Conservation (phyloP, 805 yeast species). For the Pichia membranifaciens region DNA sequence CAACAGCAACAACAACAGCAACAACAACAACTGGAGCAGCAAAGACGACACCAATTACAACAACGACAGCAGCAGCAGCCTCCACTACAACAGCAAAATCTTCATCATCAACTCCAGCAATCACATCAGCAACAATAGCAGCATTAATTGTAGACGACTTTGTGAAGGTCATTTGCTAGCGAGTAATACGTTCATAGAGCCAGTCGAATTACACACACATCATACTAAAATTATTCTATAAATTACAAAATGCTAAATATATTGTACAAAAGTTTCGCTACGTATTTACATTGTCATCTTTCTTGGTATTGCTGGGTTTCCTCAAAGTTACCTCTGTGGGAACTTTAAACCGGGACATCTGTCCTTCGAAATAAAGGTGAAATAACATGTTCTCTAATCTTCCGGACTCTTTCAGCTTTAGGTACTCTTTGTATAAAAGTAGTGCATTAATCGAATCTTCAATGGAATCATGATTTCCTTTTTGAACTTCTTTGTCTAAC, state of each 20-base stretch:
- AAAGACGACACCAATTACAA: not conserved
- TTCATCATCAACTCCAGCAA: too few species aligned
- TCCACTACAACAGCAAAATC: too few species aligned
- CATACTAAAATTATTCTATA: slow-evolving; percentile 3
- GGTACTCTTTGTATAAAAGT: slow-evolving; percentile 63
- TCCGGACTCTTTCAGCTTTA: slow-evolving; percentile 53
- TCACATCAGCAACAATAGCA: too few species aligned
- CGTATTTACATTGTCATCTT: not conserved
- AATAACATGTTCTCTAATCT: slow-evolving; percentile 57
- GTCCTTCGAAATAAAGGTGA: slow-evolving; percentile 68
- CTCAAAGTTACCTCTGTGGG: slow-evolving; percentile 28
- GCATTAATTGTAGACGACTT: too few species aligned
- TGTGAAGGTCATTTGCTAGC: too few species aligned
- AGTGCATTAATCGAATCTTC: slow-evolving; percentile 93
- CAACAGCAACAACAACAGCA: slow-evolving; percentile 8
- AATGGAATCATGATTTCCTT: slow-evolving; percentile 92
- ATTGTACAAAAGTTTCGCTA: slow-evolving; percentile 4
- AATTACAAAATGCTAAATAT: slow-evolving; percentile 1
- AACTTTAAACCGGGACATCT: slow-evolving; percentile 45
- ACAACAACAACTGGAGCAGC: not conserved
- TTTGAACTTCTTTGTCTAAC: slow-evolving; percentile 71
- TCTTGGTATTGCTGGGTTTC: not conserved
- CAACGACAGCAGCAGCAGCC: not conserved
- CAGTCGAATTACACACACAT: not conserved
- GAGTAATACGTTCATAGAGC: not conserved